Evolutionary conservation across 2,329 filamentous ascomycete species (phyloP), one percentile per base, ranked within the genome.

Genomic region (Ceratocystis ficicola): DNA sequence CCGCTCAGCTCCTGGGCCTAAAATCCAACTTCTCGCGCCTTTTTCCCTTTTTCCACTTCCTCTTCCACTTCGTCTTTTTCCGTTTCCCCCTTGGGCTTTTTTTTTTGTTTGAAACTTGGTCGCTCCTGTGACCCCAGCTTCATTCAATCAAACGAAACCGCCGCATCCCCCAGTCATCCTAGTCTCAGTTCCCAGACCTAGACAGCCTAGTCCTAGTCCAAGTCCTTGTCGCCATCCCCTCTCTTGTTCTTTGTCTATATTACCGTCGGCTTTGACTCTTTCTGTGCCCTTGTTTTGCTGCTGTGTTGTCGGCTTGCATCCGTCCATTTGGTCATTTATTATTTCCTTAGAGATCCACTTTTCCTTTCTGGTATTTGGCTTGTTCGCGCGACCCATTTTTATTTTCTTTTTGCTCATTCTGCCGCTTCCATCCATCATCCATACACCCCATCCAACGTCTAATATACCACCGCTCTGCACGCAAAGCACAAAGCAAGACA

Each of bases 61-160:
- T 20, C 44, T 48, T 48, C 17, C 44, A 48, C n/a, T 48, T 48
- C 1, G 44, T 1, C 44, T 20, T 48, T 48, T 48, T 20, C 44
- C 17, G n/a, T 20, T 48, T 48, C 7, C 17, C 44, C 20, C 48
- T 52, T 52, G 20, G 48, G 25, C 67, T 65, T 48, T 46, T 61
- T 32, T 69, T 62, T 68, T 41, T 44, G 17, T 59, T 62, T 52
- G 48, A 52, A 52, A 52, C 48, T 25, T 52, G 57, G 20, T 52
- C n/a, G 57, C 59, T 57, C 62, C 41, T 22, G 30, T 30, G 36
- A 41, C 41, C 50, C 28, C 28, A 20, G 57, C 20, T 32, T 8
- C 30, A n/a, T 3, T 60, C 57, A 60, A 32, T 60, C 57, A 60
- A 36, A 36, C 28, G 30, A 36, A 60, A 22, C 36, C 28, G 28